Percentiles rank a stretch among this genome's conserved stretches.
These are phyloP conservation scores for Pichia sp. DNA, from an alignment of 1,139 yeast species.

Conservation along the genomic window DNA sequence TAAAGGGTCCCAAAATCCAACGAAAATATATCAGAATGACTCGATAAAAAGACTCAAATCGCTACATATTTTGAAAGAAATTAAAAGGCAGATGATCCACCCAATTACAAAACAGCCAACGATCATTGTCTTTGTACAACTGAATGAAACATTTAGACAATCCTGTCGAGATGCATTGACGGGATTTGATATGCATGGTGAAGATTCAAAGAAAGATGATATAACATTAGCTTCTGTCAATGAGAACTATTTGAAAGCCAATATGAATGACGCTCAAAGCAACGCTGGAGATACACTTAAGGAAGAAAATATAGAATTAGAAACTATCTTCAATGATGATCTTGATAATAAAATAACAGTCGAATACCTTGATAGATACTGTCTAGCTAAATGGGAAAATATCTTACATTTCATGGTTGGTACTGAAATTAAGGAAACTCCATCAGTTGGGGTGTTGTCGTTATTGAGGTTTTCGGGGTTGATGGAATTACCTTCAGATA, in stretches of 20 bases:
- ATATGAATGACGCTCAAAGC: constrained; percentile 1
- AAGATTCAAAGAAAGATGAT: constrained; percentile 5
- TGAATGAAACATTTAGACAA: constrained; percentile 66
- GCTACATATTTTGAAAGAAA: constrained; percentile 67
- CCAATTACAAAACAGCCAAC: constrained; percentile 27
- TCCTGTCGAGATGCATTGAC: constrained; percentile 80
- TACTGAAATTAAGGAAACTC: constrained; percentile 57
- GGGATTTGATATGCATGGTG: constrained; percentile 37
- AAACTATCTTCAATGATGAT: constrained; percentile 24
- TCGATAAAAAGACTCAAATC: constrained; percentile 72
- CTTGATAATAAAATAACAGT: constrained; percentile 44
- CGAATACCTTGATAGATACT: constrained; percentile 67
- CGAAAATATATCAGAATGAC: constrained; percentile 51
- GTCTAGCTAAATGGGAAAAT: constrained; percentile 87
- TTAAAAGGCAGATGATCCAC: constrained; percentile 28
- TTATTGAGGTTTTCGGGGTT: constrained; percentile 68
- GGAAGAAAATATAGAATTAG: constrained; percentile 1
- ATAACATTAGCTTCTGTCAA: constrained; percentile 3
- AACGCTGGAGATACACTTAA: not conserved
- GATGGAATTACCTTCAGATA: constrained; percentile 54
- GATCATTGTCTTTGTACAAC: constrained; percentile 44
- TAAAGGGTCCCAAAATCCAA: constrained; percentile 35
- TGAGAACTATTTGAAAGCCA: not conserved
- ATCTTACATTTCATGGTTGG: constrained; percentile 98
- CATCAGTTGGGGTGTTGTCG: constrained; percentile 61